phyloP scores from a whole-genome alignment of 2,329 filamentous ascomycete genomes.

The Monosporascus sp. region DNA sequence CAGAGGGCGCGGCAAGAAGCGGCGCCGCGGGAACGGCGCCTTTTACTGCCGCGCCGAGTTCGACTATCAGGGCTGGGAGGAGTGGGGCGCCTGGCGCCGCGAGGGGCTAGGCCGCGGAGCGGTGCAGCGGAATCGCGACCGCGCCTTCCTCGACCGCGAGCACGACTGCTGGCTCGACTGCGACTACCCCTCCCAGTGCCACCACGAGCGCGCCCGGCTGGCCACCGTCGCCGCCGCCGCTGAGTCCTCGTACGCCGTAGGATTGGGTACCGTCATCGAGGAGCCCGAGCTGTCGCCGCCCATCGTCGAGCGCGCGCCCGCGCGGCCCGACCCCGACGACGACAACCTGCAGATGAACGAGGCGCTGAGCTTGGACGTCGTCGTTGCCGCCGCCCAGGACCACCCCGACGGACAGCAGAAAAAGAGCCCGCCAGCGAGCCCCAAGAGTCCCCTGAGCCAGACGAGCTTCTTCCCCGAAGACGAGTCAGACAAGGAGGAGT shows the following conservation, averaged over 20 bases:
- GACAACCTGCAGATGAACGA: conserved; percentile 14
- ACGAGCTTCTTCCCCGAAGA: conserved; percentile 11
- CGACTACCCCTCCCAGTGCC: conserved; percentile 39
- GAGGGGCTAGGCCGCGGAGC: conserved; percentile 18
- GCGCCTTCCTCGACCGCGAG: conserved; percentile 12
- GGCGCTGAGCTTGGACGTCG: not conserved
- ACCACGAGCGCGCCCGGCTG: conserved; percentile 34
- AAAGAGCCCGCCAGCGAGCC: conserved; percentile 9
- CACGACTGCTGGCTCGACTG: conserved; percentile 24
- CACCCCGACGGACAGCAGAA: not conserved
- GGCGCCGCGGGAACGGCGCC: conserved; percentile 9
- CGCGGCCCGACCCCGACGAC: conserved; percentile 1
- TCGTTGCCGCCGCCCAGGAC: conserved; percentile 2
- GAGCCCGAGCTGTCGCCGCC: conserved; percentile 10
- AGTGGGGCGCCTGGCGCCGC: conserved; percentile 26
- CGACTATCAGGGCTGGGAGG: conserved; percentile 24
- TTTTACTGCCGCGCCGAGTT: conserved; percentile 21
- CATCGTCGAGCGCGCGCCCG: conserved; percentile 1
- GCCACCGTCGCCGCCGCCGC: conserved; percentile 41
- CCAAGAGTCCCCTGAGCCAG: conserved; percentile 15
- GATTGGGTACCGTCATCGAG: conserved; percentile 20
- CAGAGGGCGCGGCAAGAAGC: conserved; percentile 11
- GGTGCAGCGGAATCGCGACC: conserved; percentile 18
- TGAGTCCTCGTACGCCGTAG: conserved; percentile 18
- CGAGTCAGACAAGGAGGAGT: not conserved